phyloP scores from a whole-genome alignment of 2,329 filamentous ascomycete genomes.

The Pseudonectria buxi region DNA sequence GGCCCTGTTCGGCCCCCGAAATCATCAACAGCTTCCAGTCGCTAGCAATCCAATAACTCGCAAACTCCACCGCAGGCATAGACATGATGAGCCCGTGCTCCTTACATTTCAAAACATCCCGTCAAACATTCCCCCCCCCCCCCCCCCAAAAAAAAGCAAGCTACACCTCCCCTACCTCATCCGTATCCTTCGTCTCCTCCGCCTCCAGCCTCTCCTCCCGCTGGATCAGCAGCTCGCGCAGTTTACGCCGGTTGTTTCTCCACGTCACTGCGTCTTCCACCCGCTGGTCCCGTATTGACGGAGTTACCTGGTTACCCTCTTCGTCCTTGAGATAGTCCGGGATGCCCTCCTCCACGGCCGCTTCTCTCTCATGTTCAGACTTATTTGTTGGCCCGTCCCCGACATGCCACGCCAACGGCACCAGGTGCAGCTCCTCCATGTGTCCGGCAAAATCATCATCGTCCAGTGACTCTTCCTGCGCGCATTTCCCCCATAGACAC shows the following conservation, averaged over 20 bases:
- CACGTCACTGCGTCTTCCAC: conserved; percentile 42
- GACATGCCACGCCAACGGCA: conserved; percentile 48
- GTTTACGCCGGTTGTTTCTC: conserved; percentile 36
- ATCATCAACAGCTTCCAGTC: too few species aligned
- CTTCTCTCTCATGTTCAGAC: conserved; percentile 9
- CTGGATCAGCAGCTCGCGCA: conserved; percentile 37
- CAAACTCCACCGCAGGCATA: too few species aligned
- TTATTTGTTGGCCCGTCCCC: conserved; percentile 50
- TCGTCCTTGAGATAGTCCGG: conserved; percentile 47
- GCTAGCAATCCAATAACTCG: too few species aligned
- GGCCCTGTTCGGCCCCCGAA: too few species aligned
- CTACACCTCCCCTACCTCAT: too few species aligned
- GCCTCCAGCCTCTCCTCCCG: conserved; percentile 41
- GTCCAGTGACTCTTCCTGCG: conserved; percentile 7
- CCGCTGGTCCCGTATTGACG: conserved; percentile 45
- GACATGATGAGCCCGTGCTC: too few species aligned
- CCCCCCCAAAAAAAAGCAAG: too few species aligned
- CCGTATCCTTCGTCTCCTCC: conserved; percentile 29
- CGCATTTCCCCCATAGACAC: conserved; percentile 30
- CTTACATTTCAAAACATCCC: too few species aligned
- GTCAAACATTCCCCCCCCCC: too few species aligned
- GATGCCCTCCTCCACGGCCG: conserved; percentile 26
- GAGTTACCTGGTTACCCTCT: conserved; percentile 51
- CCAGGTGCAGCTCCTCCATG: conserved; percentile 47
- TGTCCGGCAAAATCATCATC: conserved; percentile 40